Evolutionary conservation across 2,329 filamentous ascomycete species (phyloP).

Genomic region (Neofusicoccum sp.): DNA sequence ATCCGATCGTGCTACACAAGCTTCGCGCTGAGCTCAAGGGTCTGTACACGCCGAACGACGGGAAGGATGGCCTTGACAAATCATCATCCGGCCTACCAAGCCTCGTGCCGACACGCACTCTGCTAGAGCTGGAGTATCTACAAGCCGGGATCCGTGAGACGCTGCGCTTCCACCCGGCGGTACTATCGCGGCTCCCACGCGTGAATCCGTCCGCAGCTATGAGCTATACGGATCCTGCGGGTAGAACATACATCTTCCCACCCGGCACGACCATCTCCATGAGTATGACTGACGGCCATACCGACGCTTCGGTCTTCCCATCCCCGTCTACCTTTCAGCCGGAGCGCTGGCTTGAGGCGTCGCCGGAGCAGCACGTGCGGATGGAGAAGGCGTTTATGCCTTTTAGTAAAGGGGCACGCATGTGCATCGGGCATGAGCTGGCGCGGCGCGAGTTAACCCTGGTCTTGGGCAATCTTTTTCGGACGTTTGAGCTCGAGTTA

Average conservation of each 20-base stretch:
- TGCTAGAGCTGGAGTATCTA: too few relatives aligned
- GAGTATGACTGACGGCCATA: slow-evolving; percentile 18
- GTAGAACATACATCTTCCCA: slow-evolving; percentile 18
- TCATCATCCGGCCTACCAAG: too few relatives aligned
- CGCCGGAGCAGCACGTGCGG: neutral
- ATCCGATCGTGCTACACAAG: slow-evolving; percentile 3
- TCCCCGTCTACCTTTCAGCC: slow-evolving; percentile 21
- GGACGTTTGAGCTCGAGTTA: slow-evolving; percentile 13
- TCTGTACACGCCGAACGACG: slow-evolving; percentile 20
- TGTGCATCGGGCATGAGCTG: slow-evolving; percentile 40
- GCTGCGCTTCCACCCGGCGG: too few relatives aligned
- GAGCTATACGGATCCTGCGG: too few relatives aligned
- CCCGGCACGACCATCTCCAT: slow-evolving; percentile 21
- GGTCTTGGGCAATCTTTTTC: slow-evolving; percentile 22
- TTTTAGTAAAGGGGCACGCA: slow-evolving; percentile 37
- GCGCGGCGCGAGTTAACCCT: slow-evolving; percentile 24
- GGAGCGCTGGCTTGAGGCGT: slow-evolving; percentile 22
- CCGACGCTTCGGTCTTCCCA: slow-evolving; percentile 21
- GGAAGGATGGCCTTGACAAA: neutral
- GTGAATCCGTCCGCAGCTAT: too few relatives aligned
- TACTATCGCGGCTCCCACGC: too few relatives aligned
- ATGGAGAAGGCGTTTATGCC: slow-evolving; percentile 36
- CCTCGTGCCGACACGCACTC: too few relatives aligned
- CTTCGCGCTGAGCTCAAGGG: slow-evolving; percentile 19
- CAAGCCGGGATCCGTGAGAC: too few relatives aligned